Conservation (phyloP, 106 monocot genomes). For the Triglochin maritima region DNA sequence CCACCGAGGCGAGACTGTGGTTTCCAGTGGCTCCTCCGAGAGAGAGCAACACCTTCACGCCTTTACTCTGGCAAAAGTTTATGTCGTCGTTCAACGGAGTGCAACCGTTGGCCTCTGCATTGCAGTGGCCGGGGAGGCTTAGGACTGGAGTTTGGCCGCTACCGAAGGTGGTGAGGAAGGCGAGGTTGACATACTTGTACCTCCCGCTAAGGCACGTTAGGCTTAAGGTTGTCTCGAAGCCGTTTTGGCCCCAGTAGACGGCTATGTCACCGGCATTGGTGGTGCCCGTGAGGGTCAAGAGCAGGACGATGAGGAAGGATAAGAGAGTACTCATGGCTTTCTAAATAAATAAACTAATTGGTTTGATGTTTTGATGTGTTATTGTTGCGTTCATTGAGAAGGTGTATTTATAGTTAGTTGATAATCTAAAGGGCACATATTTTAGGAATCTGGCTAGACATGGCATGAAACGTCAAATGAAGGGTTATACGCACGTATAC, state of each 20-base stretch:
- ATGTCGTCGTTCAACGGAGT: neutral
- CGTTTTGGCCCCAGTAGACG: constrained; percentile 17
- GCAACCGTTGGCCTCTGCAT: constrained; percentile 3
- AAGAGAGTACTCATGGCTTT: too few species aligned
- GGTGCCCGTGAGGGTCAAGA: neutral
- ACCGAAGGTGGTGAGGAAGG: constrained; percentile 10
- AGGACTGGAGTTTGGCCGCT: neutral
- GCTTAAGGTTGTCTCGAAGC: constrained; percentile 3
- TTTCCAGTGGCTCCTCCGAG: constrained; percentile 6
- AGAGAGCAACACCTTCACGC: constrained; percentile 14
- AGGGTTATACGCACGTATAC: too few species aligned
- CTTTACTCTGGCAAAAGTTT: constrained; percentile 1
- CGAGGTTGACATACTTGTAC: constrained; percentile 8
- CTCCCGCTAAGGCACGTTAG: constrained; percentile 6
- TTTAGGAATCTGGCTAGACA: too few species aligned
- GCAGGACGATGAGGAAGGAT: neutral
- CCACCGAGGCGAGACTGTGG: neutral
- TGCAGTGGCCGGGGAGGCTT: constrained; percentile 14
- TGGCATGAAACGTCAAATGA: too few species aligned
- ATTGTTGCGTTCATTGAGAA: too few species aligned
- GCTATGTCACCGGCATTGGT: constrained; percentile 4
- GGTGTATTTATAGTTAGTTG: too few species aligned
- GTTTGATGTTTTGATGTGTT: too few species aligned
- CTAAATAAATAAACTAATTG: too few species aligned
- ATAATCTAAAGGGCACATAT: too few species aligned